Evolutionary conservation across 2,329 filamentous ascomycete genomes (phyloP).

Genomic region (Cladorrhinum sp.): DNA sequence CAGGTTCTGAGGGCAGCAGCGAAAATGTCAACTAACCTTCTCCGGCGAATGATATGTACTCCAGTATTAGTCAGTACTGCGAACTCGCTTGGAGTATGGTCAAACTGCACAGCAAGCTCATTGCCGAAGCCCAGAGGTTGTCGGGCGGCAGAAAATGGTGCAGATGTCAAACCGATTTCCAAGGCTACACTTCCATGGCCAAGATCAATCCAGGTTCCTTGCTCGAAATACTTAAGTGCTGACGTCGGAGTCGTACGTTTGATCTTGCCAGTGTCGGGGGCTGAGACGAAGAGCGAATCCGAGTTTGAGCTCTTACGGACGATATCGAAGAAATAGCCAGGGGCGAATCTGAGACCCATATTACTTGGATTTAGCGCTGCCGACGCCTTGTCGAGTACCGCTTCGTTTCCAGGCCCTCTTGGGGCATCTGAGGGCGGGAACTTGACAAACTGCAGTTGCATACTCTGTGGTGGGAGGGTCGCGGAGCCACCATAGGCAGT

Average conservation of each 20-base stretch:
- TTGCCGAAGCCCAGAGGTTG: constrained; percentile 84
- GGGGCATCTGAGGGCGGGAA: constrained; percentile 66
- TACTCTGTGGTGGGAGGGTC: constrained; percentile 73
- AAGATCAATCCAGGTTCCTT: constrained; percentile 75
- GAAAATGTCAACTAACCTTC: constrained; percentile 88
- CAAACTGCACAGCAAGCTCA: constrained; percentile 94
- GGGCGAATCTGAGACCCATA: constrained; percentile 65
- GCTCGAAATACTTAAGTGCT: constrained; percentile 67
- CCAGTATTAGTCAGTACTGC: constrained; percentile 90
- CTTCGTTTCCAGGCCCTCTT: constrained; percentile 35
- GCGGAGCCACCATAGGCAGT: constrained; percentile 57
- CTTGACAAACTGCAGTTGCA: constrained; percentile 97
- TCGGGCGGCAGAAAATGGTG: constrained; percentile 65
- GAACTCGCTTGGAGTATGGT: constrained; percentile 75
- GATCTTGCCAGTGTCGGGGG: constrained; percentile 86
- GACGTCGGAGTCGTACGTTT: constrained; percentile 53
- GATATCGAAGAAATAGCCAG: constrained; percentile 89
- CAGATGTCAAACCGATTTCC: constrained; percentile 73
- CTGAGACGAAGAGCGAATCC: constrained; percentile 77
- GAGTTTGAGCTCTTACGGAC: constrained; percentile 59
- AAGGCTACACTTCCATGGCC: constrained; percentile 63
- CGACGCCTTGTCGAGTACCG: constrained; percentile 47
- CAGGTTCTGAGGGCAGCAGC: constrained; percentile 69
- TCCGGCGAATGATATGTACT: constrained; percentile 78
- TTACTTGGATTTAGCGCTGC: constrained; percentile 48